A percentile compares a stretch with the other conserved stretches of the same genome.
These are phyloP conservation scores for Cladophialophora bantiana DNA, from an alignment of 2,329 filamentous ascomycete genomes.

Conservation along the genomic window DNA sequence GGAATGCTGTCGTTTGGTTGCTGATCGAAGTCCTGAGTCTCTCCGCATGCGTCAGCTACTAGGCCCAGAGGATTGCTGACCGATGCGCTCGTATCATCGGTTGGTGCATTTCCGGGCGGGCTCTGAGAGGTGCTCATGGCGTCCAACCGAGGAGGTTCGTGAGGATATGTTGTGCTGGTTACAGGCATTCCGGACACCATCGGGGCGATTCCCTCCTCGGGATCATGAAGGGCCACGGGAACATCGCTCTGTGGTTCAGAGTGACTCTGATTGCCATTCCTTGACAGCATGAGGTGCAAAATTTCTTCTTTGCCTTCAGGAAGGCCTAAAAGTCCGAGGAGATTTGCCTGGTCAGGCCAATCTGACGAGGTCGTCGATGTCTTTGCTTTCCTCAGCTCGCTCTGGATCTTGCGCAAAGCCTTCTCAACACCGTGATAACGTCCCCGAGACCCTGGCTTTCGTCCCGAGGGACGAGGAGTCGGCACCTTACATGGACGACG, in stretches of 20 bases:
- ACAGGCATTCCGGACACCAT: no score
- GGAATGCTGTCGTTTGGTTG: conserved; percentile 9
- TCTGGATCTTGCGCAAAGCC: conserved; percentile 42
- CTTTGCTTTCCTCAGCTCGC: conserved; percentile 39
- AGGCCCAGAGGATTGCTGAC: conserved; percentile 44
- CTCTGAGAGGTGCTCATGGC: neutral
- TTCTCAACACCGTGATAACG: conserved; percentile 45
- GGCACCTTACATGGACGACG: conserved; percentile 42
- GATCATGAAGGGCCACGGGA: no score
- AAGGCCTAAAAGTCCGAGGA: conserved; percentile 8
- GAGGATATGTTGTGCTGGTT: no score
- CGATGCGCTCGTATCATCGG: conserved; percentile 16
- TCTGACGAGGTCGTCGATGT: neutral
- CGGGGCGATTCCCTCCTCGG: no score
- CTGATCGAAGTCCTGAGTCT: conserved; percentile 35
- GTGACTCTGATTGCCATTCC: conserved; percentile 23
- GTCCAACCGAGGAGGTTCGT: no score
- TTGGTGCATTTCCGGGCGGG: neutral
- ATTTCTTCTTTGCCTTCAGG: conserved; percentile 11
- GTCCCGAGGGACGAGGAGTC: conserved; percentile 40
- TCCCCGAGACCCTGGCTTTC: conserved; percentile 42
- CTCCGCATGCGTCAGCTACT: conserved; percentile 42
- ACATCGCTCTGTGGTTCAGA: neutral
- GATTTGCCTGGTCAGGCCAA: neutral
- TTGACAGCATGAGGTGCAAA: conserved; percentile 17